Conservation (phyloP, 805 yeast species). For the Hyphopichia homilentoma region DNA sequence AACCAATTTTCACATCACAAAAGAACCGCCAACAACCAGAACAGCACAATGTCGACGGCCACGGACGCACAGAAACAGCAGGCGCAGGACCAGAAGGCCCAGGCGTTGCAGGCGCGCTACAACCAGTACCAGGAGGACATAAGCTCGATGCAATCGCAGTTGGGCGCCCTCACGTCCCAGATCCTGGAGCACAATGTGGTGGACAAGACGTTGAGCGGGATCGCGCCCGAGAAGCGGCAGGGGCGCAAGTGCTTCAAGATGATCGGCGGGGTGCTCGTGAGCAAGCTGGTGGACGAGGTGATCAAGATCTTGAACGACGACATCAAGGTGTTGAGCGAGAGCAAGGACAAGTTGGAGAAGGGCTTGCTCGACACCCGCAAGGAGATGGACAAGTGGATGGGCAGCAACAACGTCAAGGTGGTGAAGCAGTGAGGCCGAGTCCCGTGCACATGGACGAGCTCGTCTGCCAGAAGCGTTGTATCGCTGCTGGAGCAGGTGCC, state of each 20-base stretch:
- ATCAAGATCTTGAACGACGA: slow-evolving; percentile 25
- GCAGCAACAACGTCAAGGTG: slow-evolving; percentile 38
- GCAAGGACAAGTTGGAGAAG: slow-evolving; percentile 22
- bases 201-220: slow-evolving; percentile 35
- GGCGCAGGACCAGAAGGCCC: slow-evolving; percentile 30
- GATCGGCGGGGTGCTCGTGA: slow-evolving; percentile 91
- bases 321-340: slow-evolving; percentile 17
- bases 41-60: slow-evolving; percentile 3
- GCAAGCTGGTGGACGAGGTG: slow-evolving; percentile 77
- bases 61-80: slow-evolving; percentile 12
- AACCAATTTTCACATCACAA: too few relatives aligned
- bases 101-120: slow-evolving; percentile 38
- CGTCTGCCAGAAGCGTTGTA: too few relatives aligned
- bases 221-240: slow-evolving; percentile 28
- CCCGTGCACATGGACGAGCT: not conserved
- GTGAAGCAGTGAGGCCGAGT: slow-evolving; percentile 20
- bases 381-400: slow-evolving; percentile 39
- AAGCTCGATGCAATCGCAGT: slow-evolving; percentile 35
- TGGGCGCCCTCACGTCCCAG: slow-evolving; percentile 31
- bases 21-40: not conserved
- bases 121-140: slow-evolving; percentile 37
- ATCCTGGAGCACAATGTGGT: slow-evolving; percentile 39
- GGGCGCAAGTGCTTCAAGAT: slow-evolving; percentile 83
- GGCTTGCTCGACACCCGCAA: slow-evolving; percentile 23
- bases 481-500: not conserved